These are phyloP conservation scores for Themeda triandra DNA, from an alignment of 176 grass and related monocot genomes.

Conservation along the genomic window DNA sequence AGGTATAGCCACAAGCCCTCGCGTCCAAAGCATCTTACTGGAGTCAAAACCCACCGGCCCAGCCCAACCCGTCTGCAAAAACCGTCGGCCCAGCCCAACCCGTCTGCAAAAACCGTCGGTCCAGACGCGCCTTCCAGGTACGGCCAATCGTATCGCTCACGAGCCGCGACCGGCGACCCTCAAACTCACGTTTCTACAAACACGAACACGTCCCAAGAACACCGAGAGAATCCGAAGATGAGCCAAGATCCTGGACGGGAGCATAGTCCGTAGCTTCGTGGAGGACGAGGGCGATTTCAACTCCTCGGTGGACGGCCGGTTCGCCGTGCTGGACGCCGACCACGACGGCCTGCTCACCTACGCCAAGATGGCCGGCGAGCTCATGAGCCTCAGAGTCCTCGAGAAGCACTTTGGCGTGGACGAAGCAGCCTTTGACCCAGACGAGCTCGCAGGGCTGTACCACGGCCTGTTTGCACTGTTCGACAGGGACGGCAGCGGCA, in stretches of 20 bases:
- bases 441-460: constrained; percentile 24
- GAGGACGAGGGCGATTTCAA: constrained; percentile 59
- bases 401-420: constrained; percentile 60
- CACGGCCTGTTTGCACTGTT: constrained; percentile 53
- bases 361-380: constrained; percentile 46
- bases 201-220: no score
- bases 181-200: no score
- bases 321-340: constrained; percentile 46
- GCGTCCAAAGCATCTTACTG: no score
- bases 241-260: constrained; percentile 53
- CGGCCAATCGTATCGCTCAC: no score
- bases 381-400: constrained; percentile 49
- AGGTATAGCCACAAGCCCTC: no score
- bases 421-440: neutral
- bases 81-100: no score
- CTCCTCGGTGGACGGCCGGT: constrained; percentile 39
- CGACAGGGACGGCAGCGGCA: constrained; percentile 58
- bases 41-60: no score
- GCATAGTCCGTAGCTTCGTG: constrained; percentile 49
- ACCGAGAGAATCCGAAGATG: constrained; percentile 3
- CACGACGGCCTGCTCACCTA: constrained; percentile 53
- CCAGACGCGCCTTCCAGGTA: no score
- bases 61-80: no score
- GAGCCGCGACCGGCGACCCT: no score
- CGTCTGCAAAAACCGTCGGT: no score